phyloP scores from a whole-genome alignment of 495 filamentous ascomycete genomes.

The Bombardia bombarda region DNA sequence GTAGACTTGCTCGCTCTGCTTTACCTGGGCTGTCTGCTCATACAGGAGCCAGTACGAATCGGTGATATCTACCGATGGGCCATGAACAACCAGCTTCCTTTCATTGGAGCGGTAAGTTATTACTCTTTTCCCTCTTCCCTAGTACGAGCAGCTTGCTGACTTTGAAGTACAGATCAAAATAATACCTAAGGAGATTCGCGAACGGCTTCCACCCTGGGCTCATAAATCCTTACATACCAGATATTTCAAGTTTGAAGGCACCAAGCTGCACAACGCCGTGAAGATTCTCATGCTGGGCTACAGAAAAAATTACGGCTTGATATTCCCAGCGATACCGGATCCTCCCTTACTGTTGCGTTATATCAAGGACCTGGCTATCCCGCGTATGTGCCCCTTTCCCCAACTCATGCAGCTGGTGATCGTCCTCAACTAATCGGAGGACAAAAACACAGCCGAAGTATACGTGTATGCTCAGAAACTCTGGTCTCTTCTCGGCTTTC shows the following conservation, averaged over 20 bases:
- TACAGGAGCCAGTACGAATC: slow-evolving; percentile 33
- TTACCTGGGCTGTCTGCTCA: slow-evolving; percentile 36
- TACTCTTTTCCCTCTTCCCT: neutral
- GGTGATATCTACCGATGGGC: slow-evolving; percentile 39
- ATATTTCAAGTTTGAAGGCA: slow-evolving; percentile 37
- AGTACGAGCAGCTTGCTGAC: neutral
- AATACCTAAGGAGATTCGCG: slow-evolving; percentile 60
- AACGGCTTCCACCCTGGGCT: slow-evolving; percentile 54
- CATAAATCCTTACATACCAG: slow-evolving; percentile 44
- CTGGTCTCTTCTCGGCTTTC: slow-evolving; percentile 44
- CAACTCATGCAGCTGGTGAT: slow-evolving; percentile 33
- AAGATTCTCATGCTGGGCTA: slow-evolving; percentile 55
- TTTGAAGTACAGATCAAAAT: slow-evolving; percentile 25
- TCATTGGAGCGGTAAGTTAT: slow-evolving; percentile 28
- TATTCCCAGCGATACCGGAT: slow-evolving; percentile 64
- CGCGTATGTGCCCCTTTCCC: slow-evolving; percentile 45
- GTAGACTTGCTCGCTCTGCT: slow-evolving; percentile 37
- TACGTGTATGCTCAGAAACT: slow-evolving; percentile 56
- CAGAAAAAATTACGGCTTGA: slow-evolving; percentile 56
- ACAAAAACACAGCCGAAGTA: slow-evolving; percentile 54
- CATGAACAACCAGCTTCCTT: slow-evolving; percentile 31
- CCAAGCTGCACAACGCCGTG: slow-evolving; percentile 56
- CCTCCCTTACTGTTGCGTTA: slow-evolving; percentile 59
- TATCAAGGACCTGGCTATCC: slow-evolving; percentile 67
- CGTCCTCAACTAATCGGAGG: too few species aligned